phyloP scores from a whole-genome alignment of 202 grass and related monocot species.

The Setaria italica region DNA sequence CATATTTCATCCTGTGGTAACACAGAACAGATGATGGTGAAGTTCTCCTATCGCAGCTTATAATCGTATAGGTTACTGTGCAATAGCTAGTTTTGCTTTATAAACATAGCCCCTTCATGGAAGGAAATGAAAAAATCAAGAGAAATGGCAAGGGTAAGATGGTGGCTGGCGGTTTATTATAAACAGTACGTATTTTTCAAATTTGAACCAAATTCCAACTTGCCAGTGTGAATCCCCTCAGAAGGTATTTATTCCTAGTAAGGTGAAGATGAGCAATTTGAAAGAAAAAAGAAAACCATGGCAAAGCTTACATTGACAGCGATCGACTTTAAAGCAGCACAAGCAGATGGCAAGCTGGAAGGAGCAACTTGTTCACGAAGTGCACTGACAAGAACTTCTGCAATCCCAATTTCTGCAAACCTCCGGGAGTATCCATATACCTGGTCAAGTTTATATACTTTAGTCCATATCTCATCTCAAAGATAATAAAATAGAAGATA shows the following conservation, averaged over 20 bases:
- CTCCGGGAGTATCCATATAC: constrained; percentile 92
- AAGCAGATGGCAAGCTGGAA: constrained; percentile 77
- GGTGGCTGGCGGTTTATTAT: background rate
- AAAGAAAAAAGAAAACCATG: background rate
- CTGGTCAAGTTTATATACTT: constrained; percentile 53
- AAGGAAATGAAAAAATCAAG: constrained; percentile 3
- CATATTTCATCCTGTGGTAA: constrained; percentile 91
- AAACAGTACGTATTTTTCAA: background rate
- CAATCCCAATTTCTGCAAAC: constrained; percentile 90
- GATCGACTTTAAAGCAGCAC: constrained; percentile 89
- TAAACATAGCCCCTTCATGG: constrained; percentile 9
- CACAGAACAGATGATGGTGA: constrained; percentile 32
- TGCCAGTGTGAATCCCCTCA: background rate
- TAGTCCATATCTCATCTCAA: constrained; percentile 20
- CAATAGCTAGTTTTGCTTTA: constrained; percentile 23
- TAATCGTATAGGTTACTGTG: background rate
- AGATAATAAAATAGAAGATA: background rate
- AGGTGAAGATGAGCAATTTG: constrained; percentile 10
- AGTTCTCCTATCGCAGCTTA: constrained; percentile 10
- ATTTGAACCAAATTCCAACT: background rate
- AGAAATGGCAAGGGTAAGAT: constrained; percentile 21
- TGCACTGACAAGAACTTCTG: constrained; percentile 77
- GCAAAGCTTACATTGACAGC: constrained; percentile 86
- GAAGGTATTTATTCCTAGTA: background rate
- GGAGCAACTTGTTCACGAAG: constrained; percentile 63